Conservation (phyloP, 2,329 filamentous ascomycete genomes). For the Dendryphion nanum region DNA sequence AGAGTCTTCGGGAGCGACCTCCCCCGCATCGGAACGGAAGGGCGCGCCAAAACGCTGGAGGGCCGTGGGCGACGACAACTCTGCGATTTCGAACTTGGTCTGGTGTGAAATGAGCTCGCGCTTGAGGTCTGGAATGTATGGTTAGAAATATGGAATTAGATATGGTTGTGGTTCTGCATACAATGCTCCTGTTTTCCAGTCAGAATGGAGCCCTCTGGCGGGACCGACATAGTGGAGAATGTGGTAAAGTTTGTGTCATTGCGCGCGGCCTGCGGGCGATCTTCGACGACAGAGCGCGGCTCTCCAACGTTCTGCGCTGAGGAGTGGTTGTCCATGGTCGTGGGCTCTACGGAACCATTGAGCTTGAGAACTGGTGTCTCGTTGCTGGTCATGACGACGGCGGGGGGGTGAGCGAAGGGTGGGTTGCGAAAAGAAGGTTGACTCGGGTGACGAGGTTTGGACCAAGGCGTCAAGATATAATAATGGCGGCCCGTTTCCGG, state of each 20-base stretch:
- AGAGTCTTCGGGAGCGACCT: conserved; percentile 89
- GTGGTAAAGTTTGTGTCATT: conserved; percentile 36
- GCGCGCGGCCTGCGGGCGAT: conserved; percentile 20
- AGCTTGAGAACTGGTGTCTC: conserved; percentile 30
- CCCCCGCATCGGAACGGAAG: conserved; percentile 87
- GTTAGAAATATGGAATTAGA: conserved; percentile 7
- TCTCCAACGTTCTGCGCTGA: conserved; percentile 13
- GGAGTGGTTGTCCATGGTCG: conserved; percentile 6
- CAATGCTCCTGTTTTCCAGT: conserved; percentile 99
- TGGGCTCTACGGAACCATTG: conserved; percentile 32
- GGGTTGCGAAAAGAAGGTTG: neutral
- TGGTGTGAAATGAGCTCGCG: conserved; percentile 90
- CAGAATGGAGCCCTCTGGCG: conserved; percentile 61
- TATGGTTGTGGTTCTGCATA: conserved; percentile 37
- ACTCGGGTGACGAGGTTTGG: neutral
- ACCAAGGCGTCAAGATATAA: neutral
- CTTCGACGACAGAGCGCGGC: conserved; percentile 3
- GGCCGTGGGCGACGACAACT: conserved; percentile 92
- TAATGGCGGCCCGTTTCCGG: conserved; percentile 2
- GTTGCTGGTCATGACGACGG: conserved; percentile 24
- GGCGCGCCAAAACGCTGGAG: conserved; percentile 93
- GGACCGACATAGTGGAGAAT: conserved; percentile 45
- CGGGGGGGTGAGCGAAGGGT: neutral
- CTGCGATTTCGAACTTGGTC: conserved; percentile 83
- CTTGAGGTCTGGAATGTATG: conserved; percentile 74